phyloP scores from a whole-genome alignment of 768 basidiomycete genomes.

The Auriscalpium microsporum region DNA sequence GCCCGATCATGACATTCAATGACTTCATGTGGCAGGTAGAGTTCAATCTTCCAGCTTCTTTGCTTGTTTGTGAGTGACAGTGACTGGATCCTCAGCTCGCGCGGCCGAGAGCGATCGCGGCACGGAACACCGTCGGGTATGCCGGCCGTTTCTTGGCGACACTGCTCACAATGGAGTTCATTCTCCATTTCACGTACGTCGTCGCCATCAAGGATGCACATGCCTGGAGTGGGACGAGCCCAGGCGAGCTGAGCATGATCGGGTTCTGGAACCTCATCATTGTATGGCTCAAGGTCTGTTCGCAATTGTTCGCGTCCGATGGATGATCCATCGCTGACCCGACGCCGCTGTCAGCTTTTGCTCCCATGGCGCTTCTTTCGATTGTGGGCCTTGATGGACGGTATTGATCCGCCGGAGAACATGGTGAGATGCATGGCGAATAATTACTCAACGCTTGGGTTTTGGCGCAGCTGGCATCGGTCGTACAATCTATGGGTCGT shows the following conservation, averaged over 20 bases:
- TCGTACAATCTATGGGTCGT: constrained; percentile 95
- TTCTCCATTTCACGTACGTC: constrained; percentile 93
- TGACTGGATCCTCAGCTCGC: constrained; percentile 40
- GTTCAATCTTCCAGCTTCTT: not conserved
- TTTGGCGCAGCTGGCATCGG: constrained; percentile 96
- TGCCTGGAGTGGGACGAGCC: constrained; percentile 73
- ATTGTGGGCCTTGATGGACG: constrained; percentile 82
- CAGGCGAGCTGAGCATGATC: constrained; percentile 80
- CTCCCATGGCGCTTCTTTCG: constrained; percentile 97
- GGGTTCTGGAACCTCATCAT: constrained; percentile 96
- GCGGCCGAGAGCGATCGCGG: constrained; percentile 41
- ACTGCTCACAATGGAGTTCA: constrained; percentile 79
- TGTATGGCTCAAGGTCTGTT: constrained; percentile 87
- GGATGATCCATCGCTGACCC: not conserved
- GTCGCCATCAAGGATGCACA: constrained; percentile 89
- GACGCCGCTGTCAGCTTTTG: constrained; percentile 49
- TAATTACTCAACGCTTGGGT: constrained; percentile 87
- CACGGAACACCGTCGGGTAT: constrained; percentile 42
- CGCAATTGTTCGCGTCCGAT: not conserved
- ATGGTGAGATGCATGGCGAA: constrained; percentile 99
- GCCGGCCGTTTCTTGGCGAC: constrained; percentile 60
- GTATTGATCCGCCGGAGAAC: constrained; percentile 93
- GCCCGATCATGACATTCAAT: constrained; percentile 94
- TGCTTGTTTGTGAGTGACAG: not conserved
- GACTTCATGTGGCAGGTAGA: constrained; percentile 90